A percentile compares a stretch with the other conserved stretches of the same genome.
phyloP scores from a whole-genome alignment of 2,329 filamentous ascomycete species.

The Fusarium anguioides region DNA sequence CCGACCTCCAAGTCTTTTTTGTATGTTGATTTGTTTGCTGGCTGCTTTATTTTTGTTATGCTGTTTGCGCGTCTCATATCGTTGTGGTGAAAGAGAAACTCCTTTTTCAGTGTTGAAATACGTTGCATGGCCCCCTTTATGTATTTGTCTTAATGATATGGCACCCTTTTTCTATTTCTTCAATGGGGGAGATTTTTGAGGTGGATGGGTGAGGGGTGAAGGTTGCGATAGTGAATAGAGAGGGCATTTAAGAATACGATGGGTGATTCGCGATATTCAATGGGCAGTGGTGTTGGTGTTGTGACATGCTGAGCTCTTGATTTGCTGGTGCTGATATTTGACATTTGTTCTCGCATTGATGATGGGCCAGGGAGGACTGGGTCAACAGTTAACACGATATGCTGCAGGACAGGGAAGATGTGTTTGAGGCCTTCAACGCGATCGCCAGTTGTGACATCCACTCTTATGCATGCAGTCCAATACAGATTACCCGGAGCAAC shows the following conservation, averaged over 20 bases:
- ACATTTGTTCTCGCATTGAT: neutral
- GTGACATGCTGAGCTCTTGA: neutral
- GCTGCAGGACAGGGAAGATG: neutral
- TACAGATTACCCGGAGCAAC: neutral
- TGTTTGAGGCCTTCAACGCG: neutral
- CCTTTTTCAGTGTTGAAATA: neutral
- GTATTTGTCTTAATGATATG: constrained; percentile 39
- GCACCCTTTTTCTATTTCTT: constrained; percentile 29
- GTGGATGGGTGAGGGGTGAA: neutral
- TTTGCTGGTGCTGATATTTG: neutral
- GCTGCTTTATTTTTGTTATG: neutral
- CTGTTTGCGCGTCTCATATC: constrained; percentile 2
- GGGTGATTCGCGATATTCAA: neutral
- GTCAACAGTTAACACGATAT: neutral
- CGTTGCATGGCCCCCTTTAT: constrained; percentile 2
- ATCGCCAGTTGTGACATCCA: neutral
- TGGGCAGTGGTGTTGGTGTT: neutral
- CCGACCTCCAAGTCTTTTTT: constrained; percentile 17
- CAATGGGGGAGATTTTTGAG: neutral
- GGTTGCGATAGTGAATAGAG: neutral
- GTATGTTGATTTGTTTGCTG: constrained; percentile 17
- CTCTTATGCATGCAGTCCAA: neutral
- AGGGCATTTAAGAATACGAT: neutral
- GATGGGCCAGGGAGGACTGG: neutral
- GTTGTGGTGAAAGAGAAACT: constrained; percentile 5